phyloP scores from a whole-genome alignment of 2,329 filamentous ascomycete species.

The Capronia epimyces region DNA sequence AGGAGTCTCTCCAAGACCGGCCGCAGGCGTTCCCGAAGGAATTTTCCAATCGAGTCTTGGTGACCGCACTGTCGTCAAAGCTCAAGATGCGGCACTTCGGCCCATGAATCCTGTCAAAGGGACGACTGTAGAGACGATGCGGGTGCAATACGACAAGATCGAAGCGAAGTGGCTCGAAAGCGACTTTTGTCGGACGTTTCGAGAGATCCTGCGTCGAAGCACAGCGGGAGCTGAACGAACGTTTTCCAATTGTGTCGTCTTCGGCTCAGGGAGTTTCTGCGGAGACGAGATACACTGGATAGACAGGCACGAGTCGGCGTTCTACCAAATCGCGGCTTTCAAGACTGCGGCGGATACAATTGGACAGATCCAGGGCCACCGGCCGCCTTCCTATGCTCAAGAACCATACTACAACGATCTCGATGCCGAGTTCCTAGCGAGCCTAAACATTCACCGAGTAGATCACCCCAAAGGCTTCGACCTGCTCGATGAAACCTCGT shows the following conservation, averaged over 20 bases:
- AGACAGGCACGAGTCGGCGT: slow-evolving; percentile 17
- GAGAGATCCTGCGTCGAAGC: slow-evolving; percentile 1
- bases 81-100: neutral
- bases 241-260: slow-evolving; percentile 16
- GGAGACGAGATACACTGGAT: slow-evolving; percentile 19
- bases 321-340: slow-evolving; percentile 23
- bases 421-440: slow-evolving; percentile 37
- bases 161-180: slow-evolving; percentile 9
- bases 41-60: neutral
- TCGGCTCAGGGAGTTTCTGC: slow-evolving; percentile 23
- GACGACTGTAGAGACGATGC: slow-evolving; percentile 7
- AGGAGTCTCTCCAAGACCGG: neutral
- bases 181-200: slow-evolving; percentile 4
- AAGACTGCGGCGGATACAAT: slow-evolving; percentile 10
- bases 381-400: slow-evolving; percentile 44
- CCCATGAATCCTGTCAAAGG: slow-evolving; percentile 9
- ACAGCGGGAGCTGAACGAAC: neutral
- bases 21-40: neutral
- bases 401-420: slow-evolving; percentile 49
- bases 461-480: slow-evolving; percentile 50
- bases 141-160: slow-evolving; percentile 6
- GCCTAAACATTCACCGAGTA: slow-evolving; percentile 37
- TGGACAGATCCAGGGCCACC: slow-evolving; percentile 3
- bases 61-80: neutral
- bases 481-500: slow-evolving; percentile 43